Evolutionary conservation across 2,329 filamentous ascomycete species (phyloP).

Genomic region (Cytospora piceae): DNA sequence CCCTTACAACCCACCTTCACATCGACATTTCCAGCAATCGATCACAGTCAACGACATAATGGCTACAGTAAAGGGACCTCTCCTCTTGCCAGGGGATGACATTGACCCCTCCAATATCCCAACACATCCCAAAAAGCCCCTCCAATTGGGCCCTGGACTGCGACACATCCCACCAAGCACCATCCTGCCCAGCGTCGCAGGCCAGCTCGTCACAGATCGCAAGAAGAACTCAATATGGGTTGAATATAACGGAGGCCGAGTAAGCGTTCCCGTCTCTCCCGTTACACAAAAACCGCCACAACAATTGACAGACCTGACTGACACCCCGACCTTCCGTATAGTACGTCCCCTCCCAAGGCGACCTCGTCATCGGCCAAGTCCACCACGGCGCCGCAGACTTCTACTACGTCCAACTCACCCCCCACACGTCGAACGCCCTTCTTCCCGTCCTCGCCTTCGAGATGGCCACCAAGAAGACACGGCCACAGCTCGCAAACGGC

Average conservation of each 20-base stretch:
- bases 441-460: constrained; percentile 93
- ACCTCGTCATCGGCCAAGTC: constrained; percentile 87
- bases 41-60: constrained; percentile 50
- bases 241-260: constrained; percentile 71
- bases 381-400: constrained; percentile 74
- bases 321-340: constrained; percentile 44
- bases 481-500: constrained; percentile 74
- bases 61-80: constrained; percentile 46
- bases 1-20: background rate
- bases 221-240: constrained; percentile 80
- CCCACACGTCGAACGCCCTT: constrained; percentile 65
- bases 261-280: constrained; percentile 45
- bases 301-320: constrained; percentile 3
- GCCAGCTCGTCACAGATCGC: constrained; percentile 67
- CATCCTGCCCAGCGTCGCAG: constrained; percentile 70
- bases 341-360: constrained; percentile 80
- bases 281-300: background rate
- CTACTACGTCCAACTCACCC: constrained; percentile 78
- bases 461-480: constrained; percentile 86
- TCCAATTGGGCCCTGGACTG: constrained; percentile 83
- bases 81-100: constrained; percentile 82
- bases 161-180: constrained; percentile 78
- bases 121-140: constrained; percentile 66
- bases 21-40: background rate
- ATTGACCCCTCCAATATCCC: constrained; percentile 71